Conservation (phyloP, 441 rosid genomes). For the Lepidium campestre region DNA sequence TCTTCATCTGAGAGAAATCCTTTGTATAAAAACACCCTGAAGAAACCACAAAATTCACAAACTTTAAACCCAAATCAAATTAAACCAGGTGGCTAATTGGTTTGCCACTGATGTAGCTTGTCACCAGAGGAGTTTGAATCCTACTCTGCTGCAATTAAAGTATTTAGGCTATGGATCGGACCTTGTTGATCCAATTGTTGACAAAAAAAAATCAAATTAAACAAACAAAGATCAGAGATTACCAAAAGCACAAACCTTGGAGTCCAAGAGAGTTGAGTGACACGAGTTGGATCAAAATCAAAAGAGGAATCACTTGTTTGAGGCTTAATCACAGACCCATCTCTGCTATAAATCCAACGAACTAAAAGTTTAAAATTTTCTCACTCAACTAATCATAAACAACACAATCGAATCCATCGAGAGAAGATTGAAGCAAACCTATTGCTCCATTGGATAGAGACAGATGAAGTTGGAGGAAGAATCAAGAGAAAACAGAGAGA, state of each 20-base stretch:
- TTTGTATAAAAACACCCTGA: conserved; percentile 63
- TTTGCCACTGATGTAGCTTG: too few species aligned
- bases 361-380: background rate
- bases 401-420: conserved; percentile 13
- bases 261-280: conserved; percentile 71
- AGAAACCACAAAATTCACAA: conserved; percentile 1
- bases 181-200: too few species aligned
- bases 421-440: background rate
- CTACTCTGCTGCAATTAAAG: too few species aligned
- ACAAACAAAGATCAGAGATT: background rate
- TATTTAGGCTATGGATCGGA: too few species aligned
- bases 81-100: too few species aligned
- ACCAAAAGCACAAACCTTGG: conserved; percentile 49
- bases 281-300: conserved; percentile 58
- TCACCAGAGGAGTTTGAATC: too few species aligned
- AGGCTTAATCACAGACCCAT: conserved; percentile 26
- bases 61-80: background rate
- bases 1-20: conserved; percentile 70
- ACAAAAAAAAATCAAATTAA: background rate
- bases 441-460: conserved; percentile 24
- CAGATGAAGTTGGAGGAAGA: conserved; percentile 23
- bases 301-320: conserved; percentile 34
- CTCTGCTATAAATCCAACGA: conserved; percentile 19
- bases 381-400: background rate
- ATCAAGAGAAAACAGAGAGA: conserved; percentile 36